Conservation (phyloP, 805 yeast species). For the Candida succiphila region DNA sequence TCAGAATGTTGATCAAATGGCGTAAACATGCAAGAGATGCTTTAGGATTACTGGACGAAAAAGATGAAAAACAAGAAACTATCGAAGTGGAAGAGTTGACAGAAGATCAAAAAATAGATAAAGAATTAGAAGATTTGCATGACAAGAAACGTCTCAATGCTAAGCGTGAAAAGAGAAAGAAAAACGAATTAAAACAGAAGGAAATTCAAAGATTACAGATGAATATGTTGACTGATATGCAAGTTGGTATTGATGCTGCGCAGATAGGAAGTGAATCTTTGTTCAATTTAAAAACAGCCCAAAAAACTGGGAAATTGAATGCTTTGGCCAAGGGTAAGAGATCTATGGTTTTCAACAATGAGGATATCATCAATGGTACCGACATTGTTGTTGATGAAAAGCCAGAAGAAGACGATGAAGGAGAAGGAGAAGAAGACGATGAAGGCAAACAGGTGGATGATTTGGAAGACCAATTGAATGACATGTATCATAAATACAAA, state of each 20-base stretch:
- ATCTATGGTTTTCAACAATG: constrained; percentile 46
- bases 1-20: constrained; percentile 77
- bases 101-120: constrained; percentile 85
- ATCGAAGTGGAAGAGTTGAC: constrained; percentile 62
- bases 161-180: constrained; percentile 75
- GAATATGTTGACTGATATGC: constrained; percentile 90
- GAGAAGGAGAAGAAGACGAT: constrained; percentile 29
- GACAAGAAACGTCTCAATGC: constrained; percentile 58
- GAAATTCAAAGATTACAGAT: constrained; percentile 88
- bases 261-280: constrained; percentile 66
- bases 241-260: constrained; percentile 90
- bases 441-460: constrained; percentile 55
- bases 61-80: constrained; percentile 33
- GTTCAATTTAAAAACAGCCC: constrained; percentile 78
- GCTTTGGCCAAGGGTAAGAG: constrained; percentile 72
- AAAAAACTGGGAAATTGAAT: constrained; percentile 73
- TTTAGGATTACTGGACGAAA: constrained; percentile 55
- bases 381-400: constrained; percentile 45
- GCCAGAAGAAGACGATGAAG: constrained; percentile 10
- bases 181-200: constrained; percentile 77
- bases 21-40: constrained; percentile 76
- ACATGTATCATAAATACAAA: constrained; percentile 69
- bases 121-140: constrained; percentile 67
- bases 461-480: constrained; percentile 74
- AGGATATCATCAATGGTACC: constrained; percentile 42